phyloP scores from a whole-genome alignment of 2,329 filamentous ascomycete genomes.

The Colletotrichum truncatum region DNA sequence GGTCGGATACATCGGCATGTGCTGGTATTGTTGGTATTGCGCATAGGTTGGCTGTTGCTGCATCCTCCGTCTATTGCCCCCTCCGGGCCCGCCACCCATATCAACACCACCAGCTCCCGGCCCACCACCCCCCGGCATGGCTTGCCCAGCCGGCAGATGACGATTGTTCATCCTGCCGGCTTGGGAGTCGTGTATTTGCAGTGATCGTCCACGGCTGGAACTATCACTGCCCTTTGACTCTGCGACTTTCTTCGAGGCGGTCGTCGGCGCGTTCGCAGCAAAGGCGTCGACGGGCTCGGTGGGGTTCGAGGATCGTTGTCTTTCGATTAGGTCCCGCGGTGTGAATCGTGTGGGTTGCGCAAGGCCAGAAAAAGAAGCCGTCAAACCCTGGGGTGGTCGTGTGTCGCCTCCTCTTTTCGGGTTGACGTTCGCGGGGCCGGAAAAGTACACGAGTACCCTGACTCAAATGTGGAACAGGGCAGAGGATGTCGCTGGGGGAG shows the following conservation, averaged over 20 bases:
- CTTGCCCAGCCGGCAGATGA: constrained; percentile 82
- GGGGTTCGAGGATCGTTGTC: not conserved
- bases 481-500: not conserved
- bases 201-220: constrained; percentile 33
- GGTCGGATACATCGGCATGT: constrained; percentile 53
- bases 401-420: constrained; percentile 8
- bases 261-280: constrained; percentile 20
- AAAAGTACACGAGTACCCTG: constrained; percentile 3
- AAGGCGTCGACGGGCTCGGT: constrained; percentile 22
- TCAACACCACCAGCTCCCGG: constrained; percentile 36
- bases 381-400: not conserved
- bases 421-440: constrained; percentile 4
- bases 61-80: constrained; percentile 47
- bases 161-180: constrained; percentile 81
- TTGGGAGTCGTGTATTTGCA: constrained; percentile 52
- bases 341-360: constrained; percentile 11
- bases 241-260: constrained; percentile 18
- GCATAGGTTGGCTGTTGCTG: constrained; percentile 47
- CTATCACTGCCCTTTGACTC: constrained; percentile 27
- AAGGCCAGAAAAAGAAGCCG: not conserved
- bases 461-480: not conserved
- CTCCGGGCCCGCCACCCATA: constrained; percentile 41
- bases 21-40: constrained; percentile 36
- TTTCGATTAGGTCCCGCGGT: not conserved
- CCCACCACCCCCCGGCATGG: constrained; percentile 57